Conservation (phyloP, 202 grass and related monocot species). For the Schoenoplectus triqueter region DNA sequence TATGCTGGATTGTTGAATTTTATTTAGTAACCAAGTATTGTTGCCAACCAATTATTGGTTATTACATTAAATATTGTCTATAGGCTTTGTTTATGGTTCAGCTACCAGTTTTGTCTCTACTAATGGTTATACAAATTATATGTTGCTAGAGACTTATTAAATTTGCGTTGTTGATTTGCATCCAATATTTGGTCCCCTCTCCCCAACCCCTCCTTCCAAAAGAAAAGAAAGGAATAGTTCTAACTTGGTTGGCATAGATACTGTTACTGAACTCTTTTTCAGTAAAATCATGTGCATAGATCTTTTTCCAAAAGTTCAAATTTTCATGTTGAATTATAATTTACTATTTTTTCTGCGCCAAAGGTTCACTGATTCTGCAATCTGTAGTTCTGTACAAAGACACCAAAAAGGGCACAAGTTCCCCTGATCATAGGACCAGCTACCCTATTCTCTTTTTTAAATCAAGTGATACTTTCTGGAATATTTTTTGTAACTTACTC, state of each 20-base stretch:
- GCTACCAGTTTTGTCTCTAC: slow-evolving; percentile 12
- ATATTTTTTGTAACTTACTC: background rate
- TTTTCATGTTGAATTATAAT: background rate
- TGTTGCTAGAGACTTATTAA: slow-evolving; percentile 6
- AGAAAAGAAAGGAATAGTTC: background rate
- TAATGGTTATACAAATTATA: background rate
- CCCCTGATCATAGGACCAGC: background rate
- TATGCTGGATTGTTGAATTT: slow-evolving; percentile 3
- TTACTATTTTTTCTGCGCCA: background rate
- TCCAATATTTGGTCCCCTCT: background rate
- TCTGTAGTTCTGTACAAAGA: background rate
- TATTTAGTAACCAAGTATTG: slow-evolving; percentile 25
- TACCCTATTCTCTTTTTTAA: background rate
- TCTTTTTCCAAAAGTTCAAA: background rate
- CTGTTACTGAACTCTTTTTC: slow-evolving; percentile 17
- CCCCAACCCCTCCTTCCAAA: background rate
- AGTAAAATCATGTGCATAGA: slow-evolving; percentile 24
- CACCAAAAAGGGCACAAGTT: slow-evolving; percentile 28
- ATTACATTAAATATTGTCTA: slow-evolving; percentile 13
- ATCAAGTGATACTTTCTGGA: slow-evolving; percentile 4
- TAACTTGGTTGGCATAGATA: slow-evolving; percentile 25
- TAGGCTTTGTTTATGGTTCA: slow-evolving; percentile 2
- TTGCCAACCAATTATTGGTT: slow-evolving; percentile 11
- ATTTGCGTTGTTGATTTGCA: slow-evolving; percentile 18
- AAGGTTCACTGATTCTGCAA: background rate